Evolutionary conservation across 139 green algal genomes (phyloP), one percentile per base, ranked within the genome.

Genomic region (Axilococcus clingmanii): DNA sequence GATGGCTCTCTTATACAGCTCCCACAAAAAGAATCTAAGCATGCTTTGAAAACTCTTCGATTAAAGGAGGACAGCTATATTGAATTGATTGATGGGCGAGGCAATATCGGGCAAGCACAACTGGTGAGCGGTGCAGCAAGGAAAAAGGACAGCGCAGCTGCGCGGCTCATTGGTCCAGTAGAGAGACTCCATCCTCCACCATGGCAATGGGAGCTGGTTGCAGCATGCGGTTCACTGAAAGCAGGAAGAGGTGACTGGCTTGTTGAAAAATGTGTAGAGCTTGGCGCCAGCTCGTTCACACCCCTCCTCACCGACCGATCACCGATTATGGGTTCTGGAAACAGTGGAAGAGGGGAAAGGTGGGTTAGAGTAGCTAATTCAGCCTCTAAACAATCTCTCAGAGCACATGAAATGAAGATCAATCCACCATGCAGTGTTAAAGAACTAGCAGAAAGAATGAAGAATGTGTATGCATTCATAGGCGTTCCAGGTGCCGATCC

Each of bases 221-320:
- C 71, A 15, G 87, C 74, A 1, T 87, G 75, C 57, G 73, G 75
- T 7, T 79, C 62, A 2, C 64, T 94, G n/a, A 89, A 90, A 57
- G 85, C 84, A 15, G 80, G 80, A 12, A 64, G 88, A 17, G 69
- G 70, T 8, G 86, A 95, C 57, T 94, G 79, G 82, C 72, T 95
- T 14, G 77, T 94, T 15, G 88, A 96, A 57, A 96, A 96, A 53
- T 55, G 48, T 2, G 74, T 77, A 16, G 88, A 96, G 68, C 68
- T 96, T 19, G 83, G 85, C 4, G 88, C 85, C 3, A 49, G 48
- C 14, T 32, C 52, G 5, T 17, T 95, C 23, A 53, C 76, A n/a
- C 86, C 88, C 12, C 48, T 94, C 4, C 40, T 88, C n/a, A 88
- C 83, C 16, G 65, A 70, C 5, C 63, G 79, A 14, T 85, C 73